phyloP scores from a whole-genome alignment of 2,329 filamentous ascomycete species.

The Passalora sequoiae region DNA sequence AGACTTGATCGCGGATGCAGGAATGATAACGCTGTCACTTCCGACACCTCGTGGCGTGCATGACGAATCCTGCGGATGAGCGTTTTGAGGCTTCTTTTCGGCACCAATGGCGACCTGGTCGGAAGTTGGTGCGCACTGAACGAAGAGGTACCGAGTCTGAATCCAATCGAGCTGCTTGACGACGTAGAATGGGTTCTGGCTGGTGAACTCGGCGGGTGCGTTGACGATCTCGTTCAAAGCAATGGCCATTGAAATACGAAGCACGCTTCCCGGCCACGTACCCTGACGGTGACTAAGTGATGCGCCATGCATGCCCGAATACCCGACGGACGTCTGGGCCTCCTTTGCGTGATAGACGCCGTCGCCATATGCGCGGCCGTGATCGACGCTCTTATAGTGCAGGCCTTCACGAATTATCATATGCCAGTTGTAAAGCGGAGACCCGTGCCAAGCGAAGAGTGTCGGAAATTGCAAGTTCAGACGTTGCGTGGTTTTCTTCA shows the following conservation, averaged over 20 bases:
- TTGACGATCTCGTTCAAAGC: constrained; percentile 86
- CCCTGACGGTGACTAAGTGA: not conserved
- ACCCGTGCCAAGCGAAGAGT: constrained; percentile 84
- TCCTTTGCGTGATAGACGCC: constrained; percentile 74
- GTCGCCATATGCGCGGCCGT: constrained; percentile 70
- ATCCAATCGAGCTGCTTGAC: constrained; percentile 78
- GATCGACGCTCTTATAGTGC: constrained; percentile 56
- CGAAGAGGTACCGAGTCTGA: constrained; percentile 79
- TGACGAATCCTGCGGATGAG: constrained; percentile 38
- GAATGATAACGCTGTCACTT: constrained; percentile 44
- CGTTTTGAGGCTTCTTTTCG: constrained; percentile 21
- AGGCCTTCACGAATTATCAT: constrained; percentile 79
- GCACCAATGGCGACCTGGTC: constrained; percentile 17
- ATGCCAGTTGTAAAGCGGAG: constrained; percentile 74
- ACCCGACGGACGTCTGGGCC: constrained; percentile 53
- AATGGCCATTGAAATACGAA: constrained; percentile 55
- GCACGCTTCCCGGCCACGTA: constrained; percentile 61
- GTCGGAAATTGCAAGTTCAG: constrained; percentile 55
- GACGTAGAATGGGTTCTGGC: constrained; percentile 59
- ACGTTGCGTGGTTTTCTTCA: constrained; percentile 45
- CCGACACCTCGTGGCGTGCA: constrained; percentile 40
- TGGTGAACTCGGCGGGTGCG: constrained; percentile 56
- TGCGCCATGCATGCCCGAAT: constrained; percentile 35
- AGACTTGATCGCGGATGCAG: constrained; percentile 49
- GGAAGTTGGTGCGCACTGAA: constrained; percentile 35